Conservation (phyloP, 257 asterid genomes). For the Orobanche coerulescens region DNA sequence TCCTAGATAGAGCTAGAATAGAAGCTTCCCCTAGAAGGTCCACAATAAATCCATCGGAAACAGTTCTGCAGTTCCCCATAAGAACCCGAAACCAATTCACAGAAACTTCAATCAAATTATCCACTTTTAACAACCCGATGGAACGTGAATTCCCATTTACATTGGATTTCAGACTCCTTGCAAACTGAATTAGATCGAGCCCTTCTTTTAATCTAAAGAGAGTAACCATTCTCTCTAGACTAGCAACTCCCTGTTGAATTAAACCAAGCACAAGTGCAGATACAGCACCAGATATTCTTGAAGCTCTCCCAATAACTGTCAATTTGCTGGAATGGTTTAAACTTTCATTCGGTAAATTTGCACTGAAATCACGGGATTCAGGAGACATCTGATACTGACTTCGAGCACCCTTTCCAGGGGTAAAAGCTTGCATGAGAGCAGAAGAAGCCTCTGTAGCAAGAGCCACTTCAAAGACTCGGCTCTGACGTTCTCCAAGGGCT, state of each 20-base stretch:
- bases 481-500: constrained; percentile 86
- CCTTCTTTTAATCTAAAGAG: constrained; percentile 74
- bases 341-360: constrained; percentile 37
- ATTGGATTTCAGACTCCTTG: constrained; percentile 57
- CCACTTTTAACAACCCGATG: constrained; percentile 42
- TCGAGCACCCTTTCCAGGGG: constrained; percentile 57
- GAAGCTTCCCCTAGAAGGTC: constrained; percentile 74
- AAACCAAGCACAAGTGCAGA: constrained; percentile 70
- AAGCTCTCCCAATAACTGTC: constrained; percentile 35
- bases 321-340: constrained; percentile 35
- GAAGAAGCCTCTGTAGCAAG: constrained; percentile 69
- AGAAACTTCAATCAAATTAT: constrained; percentile 58
- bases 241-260: constrained; percentile 66
- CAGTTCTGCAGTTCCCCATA: constrained; percentile 72
- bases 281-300: constrained; percentile 50
- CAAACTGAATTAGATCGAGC: constrained; percentile 55
- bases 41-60: constrained; percentile 62
- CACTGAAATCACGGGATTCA: constrained; percentile 43
- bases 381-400: constrained; percentile 55
- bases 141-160: constrained; percentile 69
- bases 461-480: constrained; percentile 82
- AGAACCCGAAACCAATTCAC: constrained; percentile 79
- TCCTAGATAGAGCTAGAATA: constrained; percentile 56
- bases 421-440: constrained; percentile 47
- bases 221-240: constrained; percentile 70